These are phyloP conservation scores for Marsdenia floribunda DNA, from an alignment of 257 asterid species.

Conservation along the genomic window DNA sequence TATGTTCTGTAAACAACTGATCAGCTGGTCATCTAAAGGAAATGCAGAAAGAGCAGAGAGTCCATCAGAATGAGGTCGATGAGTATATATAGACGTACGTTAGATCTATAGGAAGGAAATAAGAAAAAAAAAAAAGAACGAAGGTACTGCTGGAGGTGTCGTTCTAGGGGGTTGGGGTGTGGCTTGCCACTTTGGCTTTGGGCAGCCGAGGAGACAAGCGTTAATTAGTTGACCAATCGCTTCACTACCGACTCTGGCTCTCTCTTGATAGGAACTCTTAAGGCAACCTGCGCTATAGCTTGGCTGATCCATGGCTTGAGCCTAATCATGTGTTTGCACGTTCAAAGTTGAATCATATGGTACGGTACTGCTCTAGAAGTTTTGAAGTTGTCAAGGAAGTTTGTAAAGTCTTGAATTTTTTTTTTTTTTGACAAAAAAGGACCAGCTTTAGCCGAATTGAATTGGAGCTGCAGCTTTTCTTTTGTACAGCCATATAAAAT, in stretches of 20 bases:
- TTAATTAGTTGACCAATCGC: conserved; percentile 21
- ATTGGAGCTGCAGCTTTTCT: not conserved
- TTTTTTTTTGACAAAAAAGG: too few relatives aligned
- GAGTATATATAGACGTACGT: not conserved
- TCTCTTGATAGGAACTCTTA: too few relatives aligned
- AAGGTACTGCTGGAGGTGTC: too few relatives aligned
- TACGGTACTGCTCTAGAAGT: not conserved
- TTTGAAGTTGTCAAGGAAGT: conserved; percentile 7
- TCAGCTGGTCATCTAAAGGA: too few relatives aligned
- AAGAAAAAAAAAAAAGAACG: too few relatives aligned
- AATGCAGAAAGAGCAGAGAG: conserved; percentile 4
- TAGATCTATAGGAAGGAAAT: too few relatives aligned
- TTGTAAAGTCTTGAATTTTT: not conserved
- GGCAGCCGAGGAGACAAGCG: not conserved
- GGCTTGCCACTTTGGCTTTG: not conserved
- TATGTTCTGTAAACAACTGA: too few relatives aligned
- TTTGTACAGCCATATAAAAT: not conserved
- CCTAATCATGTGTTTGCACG: not conserved
- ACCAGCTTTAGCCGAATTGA: not conserved
- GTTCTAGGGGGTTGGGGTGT: not conserved
- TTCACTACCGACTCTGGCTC: too few relatives aligned
- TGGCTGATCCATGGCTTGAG: not conserved
- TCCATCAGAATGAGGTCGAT: not conserved
- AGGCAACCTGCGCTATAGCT: not conserved
- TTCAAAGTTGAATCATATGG: not conserved